Conservation (phyloP, 176 grass and related monocot species). For the Phoenix dactylifera region DNA sequence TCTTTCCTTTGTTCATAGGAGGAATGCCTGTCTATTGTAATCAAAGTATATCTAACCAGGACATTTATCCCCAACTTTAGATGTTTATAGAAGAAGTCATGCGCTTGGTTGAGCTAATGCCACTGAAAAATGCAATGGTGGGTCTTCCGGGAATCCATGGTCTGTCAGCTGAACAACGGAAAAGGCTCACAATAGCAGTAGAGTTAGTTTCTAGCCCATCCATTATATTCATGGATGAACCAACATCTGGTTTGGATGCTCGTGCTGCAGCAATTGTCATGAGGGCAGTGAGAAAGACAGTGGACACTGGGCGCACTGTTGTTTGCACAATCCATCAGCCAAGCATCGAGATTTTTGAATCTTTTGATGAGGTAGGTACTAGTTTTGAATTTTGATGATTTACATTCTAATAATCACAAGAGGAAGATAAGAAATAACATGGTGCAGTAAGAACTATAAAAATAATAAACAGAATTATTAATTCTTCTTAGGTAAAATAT, state of each 20-base stretch:
- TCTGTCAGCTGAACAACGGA: slow-evolving; percentile 71
- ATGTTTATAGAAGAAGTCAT: slow-evolving; percentile 94
- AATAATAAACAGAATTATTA: too few relatives aligned
- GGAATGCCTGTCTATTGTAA: not conserved
- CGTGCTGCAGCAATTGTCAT: slow-evolving; percentile 90
- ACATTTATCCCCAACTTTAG: slow-evolving; percentile 23
- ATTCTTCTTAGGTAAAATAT: too few relatives aligned
- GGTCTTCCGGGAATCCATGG: slow-evolving; percentile 56
- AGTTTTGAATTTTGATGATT: not conserved
- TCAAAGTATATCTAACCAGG: not conserved
- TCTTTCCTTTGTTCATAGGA: not conserved
- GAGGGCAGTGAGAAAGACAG: slow-evolving; percentile 85
- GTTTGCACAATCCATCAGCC: slow-evolving; percentile 95
- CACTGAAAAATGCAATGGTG: slow-evolving; percentile 71
- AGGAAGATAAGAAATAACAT: too few relatives aligned
- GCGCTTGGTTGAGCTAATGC: slow-evolving; percentile 63
- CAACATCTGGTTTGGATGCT: slow-evolving; percentile 81
- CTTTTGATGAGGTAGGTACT: slow-evolving; percentile 79
- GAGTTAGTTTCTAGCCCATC: slow-evolving; percentile 86
- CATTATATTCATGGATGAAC: slow-evolving; percentile 96
- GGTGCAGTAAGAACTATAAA: too few relatives aligned
- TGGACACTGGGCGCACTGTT: slow-evolving; percentile 87
- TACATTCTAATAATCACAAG: not conserved
- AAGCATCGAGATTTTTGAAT: slow-evolving; percentile 92
- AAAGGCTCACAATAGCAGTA: slow-evolving; percentile 85